Conservation (phyloP, 2,329 filamentous ascomycete genomes). For the Colletotrichum musicola region DNA sequence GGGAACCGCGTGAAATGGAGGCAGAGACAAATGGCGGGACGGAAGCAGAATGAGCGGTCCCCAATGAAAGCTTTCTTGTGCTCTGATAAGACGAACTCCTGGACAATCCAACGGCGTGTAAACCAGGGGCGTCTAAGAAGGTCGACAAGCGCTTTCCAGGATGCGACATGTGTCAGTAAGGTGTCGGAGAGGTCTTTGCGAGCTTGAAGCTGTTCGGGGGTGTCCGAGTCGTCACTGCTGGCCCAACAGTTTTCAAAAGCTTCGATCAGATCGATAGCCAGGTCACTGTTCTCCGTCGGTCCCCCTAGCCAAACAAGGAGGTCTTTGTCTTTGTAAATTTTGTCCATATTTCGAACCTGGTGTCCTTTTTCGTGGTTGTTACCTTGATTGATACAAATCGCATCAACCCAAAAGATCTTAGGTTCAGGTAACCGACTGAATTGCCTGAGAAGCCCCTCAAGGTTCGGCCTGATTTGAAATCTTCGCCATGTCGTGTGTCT, state of each 20-base stretch:
- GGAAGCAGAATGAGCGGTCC: background rate
- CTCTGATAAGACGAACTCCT: background rate
- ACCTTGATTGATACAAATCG: conserved; percentile 14
- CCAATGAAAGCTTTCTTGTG: background rate
- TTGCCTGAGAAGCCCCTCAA: background rate
- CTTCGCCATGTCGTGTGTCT: background rate
- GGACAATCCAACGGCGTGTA: conserved; percentile 9
- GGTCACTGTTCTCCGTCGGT: background rate
- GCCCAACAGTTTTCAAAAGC: too few species aligned
- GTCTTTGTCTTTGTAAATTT: background rate
- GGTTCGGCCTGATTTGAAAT: conserved; percentile 1
- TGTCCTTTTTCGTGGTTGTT: conserved; percentile 18
- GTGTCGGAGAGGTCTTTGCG: background rate
- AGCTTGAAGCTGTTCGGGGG: background rate
- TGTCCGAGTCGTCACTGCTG: too few species aligned
- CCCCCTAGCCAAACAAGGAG: conserved; percentile 25
- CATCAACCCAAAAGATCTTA: conserved; percentile 18
- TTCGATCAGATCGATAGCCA: background rate
- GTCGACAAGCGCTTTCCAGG: background rate
- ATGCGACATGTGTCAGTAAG: rapidly evolving
- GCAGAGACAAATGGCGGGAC: background rate
- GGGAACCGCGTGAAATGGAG: background rate
- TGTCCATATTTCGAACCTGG: conserved; percentile 26
- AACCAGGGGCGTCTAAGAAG: conserved; percentile 3
- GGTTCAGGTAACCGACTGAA: background rate